Conservation (phyloP, 495 filamentous ascomycete genomes). For the Clavariopsis aquatica region DNA sequence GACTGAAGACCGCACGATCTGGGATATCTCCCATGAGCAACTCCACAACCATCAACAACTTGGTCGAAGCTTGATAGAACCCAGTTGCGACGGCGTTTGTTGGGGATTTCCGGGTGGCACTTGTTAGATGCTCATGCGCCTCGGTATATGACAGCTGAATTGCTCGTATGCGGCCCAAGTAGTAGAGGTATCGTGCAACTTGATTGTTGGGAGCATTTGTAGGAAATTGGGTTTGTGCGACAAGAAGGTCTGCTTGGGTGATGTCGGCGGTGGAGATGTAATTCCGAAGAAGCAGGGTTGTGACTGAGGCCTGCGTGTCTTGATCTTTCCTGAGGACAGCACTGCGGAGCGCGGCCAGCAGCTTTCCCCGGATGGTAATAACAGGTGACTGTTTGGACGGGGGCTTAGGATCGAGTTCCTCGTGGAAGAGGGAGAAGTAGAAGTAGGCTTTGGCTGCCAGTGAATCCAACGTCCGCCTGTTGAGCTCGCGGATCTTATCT, state of each 20-base stretch:
- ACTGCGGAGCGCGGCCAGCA: conserved; percentile 86
- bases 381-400: conserved; percentile 83
- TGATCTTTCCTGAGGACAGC: conserved; percentile 93
- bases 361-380: conserved; percentile 78
- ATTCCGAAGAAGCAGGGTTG: conserved; percentile 90
- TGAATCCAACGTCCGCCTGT: conserved; percentile 91
- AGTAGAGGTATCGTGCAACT: conserved; percentile 94
- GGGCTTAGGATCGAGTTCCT: conserved; percentile 80
- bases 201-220: conserved; percentile 93
- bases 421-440: conserved; percentile 92
- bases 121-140: conserved; percentile 89
- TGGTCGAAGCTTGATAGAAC: conserved; percentile 93
- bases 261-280: conserved; percentile 97
- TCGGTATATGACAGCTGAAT: conserved; percentile 96
- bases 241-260: conserved; percentile 90
- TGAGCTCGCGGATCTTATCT: conserved; percentile 80
- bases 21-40: conserved; percentile 98
- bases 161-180: conserved; percentile 91
- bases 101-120: conserved; percentile 91
- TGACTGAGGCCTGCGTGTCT: conserved; percentile 93
- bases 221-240: conserved; percentile 93
- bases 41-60: conserved; percentile 91
- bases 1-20: conserved; percentile 89
- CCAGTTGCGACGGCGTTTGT: conserved; percentile 84
- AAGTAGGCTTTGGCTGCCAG: conserved; percentile 96